These are phyloP conservation scores for Cytospora paraplurivora DNA, from an alignment of 2,329 filamentous ascomycete genomes.

Conservation along the genomic window DNA sequence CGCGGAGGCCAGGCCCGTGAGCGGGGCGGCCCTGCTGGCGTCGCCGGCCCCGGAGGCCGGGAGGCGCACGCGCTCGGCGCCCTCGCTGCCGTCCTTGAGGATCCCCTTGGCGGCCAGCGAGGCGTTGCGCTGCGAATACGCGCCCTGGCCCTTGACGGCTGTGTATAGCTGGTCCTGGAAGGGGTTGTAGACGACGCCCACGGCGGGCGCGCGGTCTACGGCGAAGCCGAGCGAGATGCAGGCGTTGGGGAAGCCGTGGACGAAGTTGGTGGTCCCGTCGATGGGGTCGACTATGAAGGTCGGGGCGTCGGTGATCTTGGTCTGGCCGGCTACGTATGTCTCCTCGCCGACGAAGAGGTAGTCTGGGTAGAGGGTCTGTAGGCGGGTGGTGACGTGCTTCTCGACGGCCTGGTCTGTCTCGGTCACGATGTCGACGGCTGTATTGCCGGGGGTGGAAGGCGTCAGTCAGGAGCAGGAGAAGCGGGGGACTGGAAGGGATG, in stretches of 20 bases:
- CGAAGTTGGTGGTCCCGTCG: constrained; percentile 81
- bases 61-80: constrained; percentile 34
- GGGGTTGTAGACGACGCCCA: constrained; percentile 82
- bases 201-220: constrained; percentile 59
- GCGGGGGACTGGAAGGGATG: constrained; percentile 20
- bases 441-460: background rate
- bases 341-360: constrained; percentile 75
- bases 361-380: constrained; percentile 55
- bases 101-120: constrained; percentile 42
- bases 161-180: constrained; percentile 71
- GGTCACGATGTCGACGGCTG: constrained; percentile 69
- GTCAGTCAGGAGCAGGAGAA: background rate
- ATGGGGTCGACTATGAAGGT: constrained; percentile 84
- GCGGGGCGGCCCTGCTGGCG: constrained; percentile 52
- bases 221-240: constrained; percentile 77
- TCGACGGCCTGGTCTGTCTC: constrained; percentile 69
- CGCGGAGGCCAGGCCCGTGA: constrained; percentile 62
- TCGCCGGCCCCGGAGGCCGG: constrained; percentile 43
- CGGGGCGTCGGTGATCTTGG: constrained; percentile 62
- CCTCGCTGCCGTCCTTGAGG: constrained; percentile 22
- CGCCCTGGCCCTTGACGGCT: constrained; percentile 67
- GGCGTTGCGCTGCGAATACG: constrained; percentile 56
- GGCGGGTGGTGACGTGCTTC: constrained; percentile 57
- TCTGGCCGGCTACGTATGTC: constrained; percentile 68
- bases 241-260: constrained; percentile 73